phyloP scores from a whole-genome alignment of 2,329 filamentous ascomycete genomes.

The Pezicula radicicola region DNA sequence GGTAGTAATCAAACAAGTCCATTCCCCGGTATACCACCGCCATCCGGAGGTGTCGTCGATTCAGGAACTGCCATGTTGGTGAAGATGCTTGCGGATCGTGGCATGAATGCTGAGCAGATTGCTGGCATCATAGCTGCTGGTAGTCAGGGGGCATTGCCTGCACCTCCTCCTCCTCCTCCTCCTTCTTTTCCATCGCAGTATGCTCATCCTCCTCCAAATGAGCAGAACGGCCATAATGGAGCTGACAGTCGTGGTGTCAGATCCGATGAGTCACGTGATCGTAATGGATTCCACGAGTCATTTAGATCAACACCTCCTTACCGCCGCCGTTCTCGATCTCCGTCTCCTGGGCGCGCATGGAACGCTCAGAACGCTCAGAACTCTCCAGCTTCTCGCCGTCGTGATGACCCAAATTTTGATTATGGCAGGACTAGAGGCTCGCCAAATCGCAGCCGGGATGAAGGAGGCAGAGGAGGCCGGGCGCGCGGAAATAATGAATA shows the following conservation, averaged over 20 bases:
- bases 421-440: slow-evolving; percentile 72
- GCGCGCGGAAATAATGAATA: slow-evolving; percentile 65
- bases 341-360: slow-evolving; percentile 75
- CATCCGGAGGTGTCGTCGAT: slow-evolving; percentile 42
- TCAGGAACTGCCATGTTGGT: slow-evolving; percentile 62
- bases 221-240: slow-evolving; percentile 28
- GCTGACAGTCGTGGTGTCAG: slow-evolving; percentile 38
- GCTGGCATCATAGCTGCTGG: slow-evolving; percentile 44
- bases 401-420: slow-evolving; percentile 56
- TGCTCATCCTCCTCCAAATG: slow-evolving; percentile 17
- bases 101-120: slow-evolving; percentile 72
- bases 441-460: slow-evolving; percentile 56
- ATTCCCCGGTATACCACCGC: slow-evolving; percentile 31
- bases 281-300: slow-evolving; percentile 44
- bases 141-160: slow-evolving; percentile 22
- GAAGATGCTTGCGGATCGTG: slow-evolving; percentile 72
- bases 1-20: slow-evolving; percentile 32
- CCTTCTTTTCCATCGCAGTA: slow-evolving; percentile 19
- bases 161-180: slow-evolving; percentile 26
- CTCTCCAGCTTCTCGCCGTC: slow-evolving; percentile 41
- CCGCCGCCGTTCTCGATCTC: slow-evolving; percentile 68
- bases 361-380: slow-evolving; percentile 63
- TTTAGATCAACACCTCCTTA: slow-evolving; percentile 60
- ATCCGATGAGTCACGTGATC: slow-evolving; percentile 50
- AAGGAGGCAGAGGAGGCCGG: slow-evolving; percentile 47